Evolutionary conservation across 345 rosid species (phyloP), one percentile per base, ranked within the genome.

Genomic region (Lumnitzera racemosa): DNA sequence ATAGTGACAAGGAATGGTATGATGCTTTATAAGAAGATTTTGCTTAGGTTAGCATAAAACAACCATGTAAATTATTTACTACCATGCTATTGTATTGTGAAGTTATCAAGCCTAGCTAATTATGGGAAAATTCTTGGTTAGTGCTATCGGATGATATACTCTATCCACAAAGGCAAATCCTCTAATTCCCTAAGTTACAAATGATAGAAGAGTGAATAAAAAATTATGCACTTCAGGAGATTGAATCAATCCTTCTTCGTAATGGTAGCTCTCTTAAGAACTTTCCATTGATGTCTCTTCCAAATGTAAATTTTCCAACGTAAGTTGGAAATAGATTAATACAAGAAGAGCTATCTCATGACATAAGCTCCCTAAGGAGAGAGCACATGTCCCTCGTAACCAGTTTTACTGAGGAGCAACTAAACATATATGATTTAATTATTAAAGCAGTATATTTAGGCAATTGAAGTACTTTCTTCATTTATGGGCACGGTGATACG

Each of bases 1-100:
- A 57, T 13, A 62, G 63, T 62, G 67, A 69, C 31, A 15, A 29
- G 7, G 59, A 69, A 47, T 69, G 67, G 68, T 2, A 5, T 15
- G 56, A 57, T 4, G 51, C 51, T 13, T 13, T 66, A 15, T 6
- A 12, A 13, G 69, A 66, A 41, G 69, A 56, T 3, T 16, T 56
- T 6, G 0, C 13, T 12, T 29, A 13, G 62, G 51, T 50, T 1
- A 13, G 14, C 1, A n/a, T 41, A 13, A 2, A 49, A 3, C 13
- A 66, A 17, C 10, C 58, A 9, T 41, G 57, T 1, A 8, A 20
- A 8, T 16, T 66, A 12, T 66, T 66, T 29, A 50, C 25, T 2
- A 62, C 65, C 14, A 51, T 62, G 3, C 7, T 62, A 1, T 11
- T 17, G 3, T 29, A 58, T 10, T 63, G 67, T 20, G 51, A 59